Base-by-base conservation (phyloP, 805 yeast genomes). In the Isabelozyma heimii region DNA sequence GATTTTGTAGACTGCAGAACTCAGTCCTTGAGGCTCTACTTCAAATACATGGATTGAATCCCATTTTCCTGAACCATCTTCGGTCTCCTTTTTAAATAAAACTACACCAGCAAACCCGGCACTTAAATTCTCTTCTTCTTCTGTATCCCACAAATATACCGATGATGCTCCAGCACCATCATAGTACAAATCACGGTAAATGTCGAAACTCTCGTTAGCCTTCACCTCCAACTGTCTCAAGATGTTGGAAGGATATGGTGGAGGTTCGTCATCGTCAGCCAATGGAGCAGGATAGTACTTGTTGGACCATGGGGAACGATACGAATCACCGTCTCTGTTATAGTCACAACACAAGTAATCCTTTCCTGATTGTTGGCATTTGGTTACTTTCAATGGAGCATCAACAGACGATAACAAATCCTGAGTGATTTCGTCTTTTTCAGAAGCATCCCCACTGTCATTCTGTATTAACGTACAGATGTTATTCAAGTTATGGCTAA, bases 1-100 rank as follows among this genome's bases (percentile, higher is more conserved):
- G 51, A 92, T 70, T 54, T 84, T 84, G 65, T 92, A 94, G 9
- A 59, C 51, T 15, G 77, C 72, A 39, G 72, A 67, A 3, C 65
- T 51, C 6, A 67, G 56, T 16, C 67, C 57, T 42, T 72, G 75
- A 0, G 77, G 76, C 7, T 66, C 67, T 8, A 85, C 85, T 66
- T 92, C 97, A 55, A 94, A 80, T 8, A 92, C 98, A 66, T 92
- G 98, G 54, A 92, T 88, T 47, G 94, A 83, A 67, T 94, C 97
- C 99, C 99, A 92, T 45, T 77, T 73, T 12, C 91, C 88, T 28
- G 65, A 60, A 35, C 62, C 62, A 51, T 70, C 76, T 27, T 72
- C 77, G 4, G 82, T 69, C 44, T 73, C 77, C 66, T 92, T 92
- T 71, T 94, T 89, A 63, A 92, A 77, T 51, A 92, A 75, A 13